Conservation (phyloP, 805 yeast genomes). For the Metschnikowia similis region DNA sequence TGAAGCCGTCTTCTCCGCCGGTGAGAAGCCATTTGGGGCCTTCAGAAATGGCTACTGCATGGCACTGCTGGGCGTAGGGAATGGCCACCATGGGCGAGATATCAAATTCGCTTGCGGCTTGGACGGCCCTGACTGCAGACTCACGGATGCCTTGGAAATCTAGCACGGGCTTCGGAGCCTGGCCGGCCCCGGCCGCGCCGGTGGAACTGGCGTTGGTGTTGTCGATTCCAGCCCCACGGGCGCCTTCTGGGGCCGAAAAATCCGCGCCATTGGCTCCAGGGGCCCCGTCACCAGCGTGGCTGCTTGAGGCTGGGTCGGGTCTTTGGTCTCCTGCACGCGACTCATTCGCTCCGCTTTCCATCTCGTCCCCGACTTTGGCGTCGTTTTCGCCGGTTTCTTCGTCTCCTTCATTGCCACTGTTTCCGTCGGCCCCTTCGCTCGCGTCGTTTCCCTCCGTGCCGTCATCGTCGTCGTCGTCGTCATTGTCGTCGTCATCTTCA, state of each 20-base stretch:
- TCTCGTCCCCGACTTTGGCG: not conserved
- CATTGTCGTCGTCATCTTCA: conserved; percentile 14
- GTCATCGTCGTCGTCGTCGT: conserved; percentile 9
- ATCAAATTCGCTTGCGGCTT: conserved; percentile 54
- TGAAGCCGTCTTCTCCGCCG: conserved; percentile 95
- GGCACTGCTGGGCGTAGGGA: conserved; percentile 74
- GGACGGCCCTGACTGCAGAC: conserved; percentile 40
- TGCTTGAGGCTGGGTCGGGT: not conserved
- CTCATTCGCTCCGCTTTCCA: not conserved
- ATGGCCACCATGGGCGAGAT: conserved; percentile 84
- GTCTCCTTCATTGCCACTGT: not conserved
- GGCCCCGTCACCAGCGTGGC: not conserved
- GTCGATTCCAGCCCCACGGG: not conserved
- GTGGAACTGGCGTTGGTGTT: not conserved
- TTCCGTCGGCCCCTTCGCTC: conserved; percentile 1
- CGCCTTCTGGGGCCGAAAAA: conserved; percentile 15
- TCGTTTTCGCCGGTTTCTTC: not conserved
- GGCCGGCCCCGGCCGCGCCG: not conserved
- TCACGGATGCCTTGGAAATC: conserved; percentile 12
- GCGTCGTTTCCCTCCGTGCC: conserved; percentile 4
- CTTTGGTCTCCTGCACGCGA: not conserved
- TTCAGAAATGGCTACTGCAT: conserved; percentile 68
- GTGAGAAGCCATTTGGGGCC: conserved; percentile 86
- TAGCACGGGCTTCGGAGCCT: not conserved
- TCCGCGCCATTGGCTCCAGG: conserved; percentile 14